These are phyloP conservation scores for Cicer cuneatum DNA, from an alignment of 306 rosid species.

Conservation along the genomic window DNA sequence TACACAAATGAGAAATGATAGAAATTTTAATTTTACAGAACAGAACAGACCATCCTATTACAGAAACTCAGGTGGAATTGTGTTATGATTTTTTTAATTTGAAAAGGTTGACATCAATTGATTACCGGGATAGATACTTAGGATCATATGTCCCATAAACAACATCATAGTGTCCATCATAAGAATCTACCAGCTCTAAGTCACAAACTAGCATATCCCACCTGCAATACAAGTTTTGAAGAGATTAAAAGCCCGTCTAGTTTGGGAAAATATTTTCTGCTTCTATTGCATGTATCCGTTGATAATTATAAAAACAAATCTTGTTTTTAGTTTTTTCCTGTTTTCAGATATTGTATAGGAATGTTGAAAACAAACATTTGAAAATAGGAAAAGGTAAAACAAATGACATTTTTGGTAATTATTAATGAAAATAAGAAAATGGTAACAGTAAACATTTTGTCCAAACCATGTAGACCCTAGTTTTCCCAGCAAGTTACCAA, in stretches of 20 bases:
- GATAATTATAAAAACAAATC: background rate
- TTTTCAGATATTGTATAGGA: background rate
- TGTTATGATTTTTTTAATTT: conserved; percentile 14
- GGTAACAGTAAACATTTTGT: background rate
- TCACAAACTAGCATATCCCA: conserved; percentile 96
- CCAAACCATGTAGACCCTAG: background rate
- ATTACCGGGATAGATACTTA: conserved; percentile 84
- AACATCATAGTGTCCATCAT: conserved; percentile 87
- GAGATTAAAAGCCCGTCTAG: conserved; percentile 29
- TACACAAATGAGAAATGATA: conserved; percentile 28
- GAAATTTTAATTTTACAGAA: conserved; percentile 23
- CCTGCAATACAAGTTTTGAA: conserved; percentile 54
- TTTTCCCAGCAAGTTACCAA: conserved; percentile 26
- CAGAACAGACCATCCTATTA: conserved; percentile 1
- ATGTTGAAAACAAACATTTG: conserved; percentile 8
- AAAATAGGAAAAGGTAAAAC: background rate
- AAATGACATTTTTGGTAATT: conserved; percentile 1
- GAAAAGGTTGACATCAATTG: conserved; percentile 31
- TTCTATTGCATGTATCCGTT: background rate
- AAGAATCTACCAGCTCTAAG: conserved; percentile 81
- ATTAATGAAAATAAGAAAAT: conserved; percentile 18
- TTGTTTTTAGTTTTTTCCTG: background rate
- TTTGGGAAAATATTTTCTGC: background rate
- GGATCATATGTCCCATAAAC: conserved; percentile 91
- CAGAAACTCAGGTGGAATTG: background rate